These are phyloP conservation scores for Cubamyces sp. DNA, from an alignment of 768 basidiomycete species.

Conservation along the genomic window DNA sequence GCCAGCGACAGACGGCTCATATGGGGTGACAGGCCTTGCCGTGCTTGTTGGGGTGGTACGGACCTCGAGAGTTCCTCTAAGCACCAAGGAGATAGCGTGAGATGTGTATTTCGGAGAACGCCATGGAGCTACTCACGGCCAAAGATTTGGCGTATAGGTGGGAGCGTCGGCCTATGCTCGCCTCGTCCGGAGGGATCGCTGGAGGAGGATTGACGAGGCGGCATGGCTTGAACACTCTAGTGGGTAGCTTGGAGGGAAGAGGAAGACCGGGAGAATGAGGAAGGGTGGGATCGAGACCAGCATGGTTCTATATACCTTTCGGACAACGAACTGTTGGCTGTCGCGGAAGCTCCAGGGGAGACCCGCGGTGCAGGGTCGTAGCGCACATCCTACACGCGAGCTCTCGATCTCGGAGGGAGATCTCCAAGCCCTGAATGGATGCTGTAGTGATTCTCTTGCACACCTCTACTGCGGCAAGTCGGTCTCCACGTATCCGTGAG, in stretches of 20 bases:
- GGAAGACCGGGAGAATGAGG: slow-evolving; percentile 12
- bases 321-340: slow-evolving; percentile 19
- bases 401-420: slow-evolving; percentile 10
- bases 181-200: slow-evolving; percentile 27
- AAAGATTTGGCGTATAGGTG: slow-evolving; percentile 72
- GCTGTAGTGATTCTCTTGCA: slow-evolving; percentile 16
- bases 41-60: slow-evolving; percentile 31
- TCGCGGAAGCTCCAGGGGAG: slow-evolving; percentile 6
- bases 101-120: not conserved
- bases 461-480: slow-evolving; percentile 23
- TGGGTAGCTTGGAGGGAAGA: not conserved
- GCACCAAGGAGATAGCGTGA: not conserved
- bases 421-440: slow-evolving; percentile 22
- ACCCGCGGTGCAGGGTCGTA: slow-evolving; percentile 9
- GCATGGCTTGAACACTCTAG: slow-evolving; percentile 27
- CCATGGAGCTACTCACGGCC: slow-evolving; percentile 47
- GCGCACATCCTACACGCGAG: slow-evolving; percentile 18
- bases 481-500: slow-evolving; percentile 25
- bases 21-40: slow-evolving; percentile 29
- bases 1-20: slow-evolving; percentile 29
- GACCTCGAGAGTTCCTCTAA: slow-evolving; percentile 33
- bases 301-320: slow-evolving; percentile 22
- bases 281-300: slow-evolving; percentile 5
- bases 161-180: slow-evolving; percentile 61
- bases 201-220: slow-evolving; percentile 29